phyloP scores from a whole-genome alignment of 148 eudicot genomes.

The Euryodendron excelsum region DNA sequence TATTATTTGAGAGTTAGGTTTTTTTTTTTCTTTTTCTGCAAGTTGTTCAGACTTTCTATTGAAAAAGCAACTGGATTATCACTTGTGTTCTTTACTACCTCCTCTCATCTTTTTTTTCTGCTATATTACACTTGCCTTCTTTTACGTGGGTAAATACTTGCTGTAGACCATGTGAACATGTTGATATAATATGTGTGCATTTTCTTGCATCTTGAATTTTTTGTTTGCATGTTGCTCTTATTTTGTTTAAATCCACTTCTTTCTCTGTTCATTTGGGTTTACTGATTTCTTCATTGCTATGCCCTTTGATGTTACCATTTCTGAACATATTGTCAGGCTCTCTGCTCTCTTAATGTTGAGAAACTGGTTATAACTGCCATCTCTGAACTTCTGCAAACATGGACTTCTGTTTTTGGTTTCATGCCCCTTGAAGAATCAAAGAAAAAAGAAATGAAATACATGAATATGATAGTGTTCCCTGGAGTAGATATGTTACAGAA shows the following conservation, averaged over 20 bases:
- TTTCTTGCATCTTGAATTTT: neutral
- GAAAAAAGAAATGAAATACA: slow-evolving; percentile 47
- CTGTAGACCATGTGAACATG: too few relatives aligned
- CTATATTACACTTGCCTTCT: neutral
- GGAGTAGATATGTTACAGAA: slow-evolving; percentile 71
- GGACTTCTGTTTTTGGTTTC: slow-evolving; percentile 88
- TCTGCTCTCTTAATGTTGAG: slow-evolving; percentile 63
- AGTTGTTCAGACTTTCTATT: too few relatives aligned
- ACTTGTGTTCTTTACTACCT: neutral
- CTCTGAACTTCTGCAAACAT: slow-evolving; percentile 63
- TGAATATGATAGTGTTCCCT: slow-evolving; percentile 64
- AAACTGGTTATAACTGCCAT: slow-evolving; percentile 89
- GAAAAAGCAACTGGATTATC: too few relatives aligned
- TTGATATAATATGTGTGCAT: neutral
- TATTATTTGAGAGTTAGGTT: too few relatives aligned
- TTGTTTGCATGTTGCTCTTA: neutral
- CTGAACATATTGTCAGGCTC: slow-evolving; percentile 49
- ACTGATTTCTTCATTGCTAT: neutral
- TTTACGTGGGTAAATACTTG: neutral
- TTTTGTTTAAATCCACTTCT: neutral
- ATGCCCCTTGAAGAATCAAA: slow-evolving; percentile 55
- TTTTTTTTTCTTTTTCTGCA: too few relatives aligned
- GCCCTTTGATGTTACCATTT: neutral
- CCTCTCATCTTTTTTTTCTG: neutral
- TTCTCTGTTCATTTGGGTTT: neutral